Evolutionary conservation across 1,284 basidiomycete genomes (phyloP), one percentile per base, ranked within the genome.

Genomic region (Puccinia horiana): DNA sequence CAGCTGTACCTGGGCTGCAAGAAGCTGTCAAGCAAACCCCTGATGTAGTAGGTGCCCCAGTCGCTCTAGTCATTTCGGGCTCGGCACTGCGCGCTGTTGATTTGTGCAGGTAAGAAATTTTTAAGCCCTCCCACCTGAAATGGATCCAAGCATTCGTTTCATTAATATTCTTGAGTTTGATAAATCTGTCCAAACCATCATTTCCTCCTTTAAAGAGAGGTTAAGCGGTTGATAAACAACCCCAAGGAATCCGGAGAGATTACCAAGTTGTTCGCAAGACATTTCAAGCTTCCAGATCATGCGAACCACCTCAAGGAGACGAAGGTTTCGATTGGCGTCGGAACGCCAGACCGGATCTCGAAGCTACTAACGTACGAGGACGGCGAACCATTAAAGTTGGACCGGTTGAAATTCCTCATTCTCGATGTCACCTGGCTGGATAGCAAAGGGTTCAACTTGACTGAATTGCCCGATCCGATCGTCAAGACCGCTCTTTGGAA

Each of bases 261-360:
- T 9, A 65, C 77, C 29, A 79, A 79, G 65, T 49, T 79, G 29
- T 79, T 79, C 32, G 77, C 77, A 23, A 32, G 37, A 56, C 77
- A 79, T 69, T 79, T 79, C 65, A 79, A 79, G 37, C 54, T 79
- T 8, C n/a, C 63, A 67, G 63, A 69, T 23, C 77, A 79, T 37
- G 52, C 67, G 32, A 70, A 35, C 32, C 49, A 69, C 35, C 52
- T 79, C 16, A 69, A 69, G 8, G 32, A 18, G 8, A 69, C 63
- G 29, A 52, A 61, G 40, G 47, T 79, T 12, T 67, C 63, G 11
- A 56, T 70, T 32, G 77, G 63, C 11, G 65, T 70, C 0, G 77
- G 77, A 37, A 79, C 77, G 65, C 77, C 77, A 16, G 77, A 79
- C 65, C 44, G 77, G 18, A 69, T 79, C 37, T 47, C 65, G n/a